These are phyloP conservation scores for Stevia rebaudiana DNA, from an alignment of 140 eudicot genomes.

Conservation along the genomic window DNA sequence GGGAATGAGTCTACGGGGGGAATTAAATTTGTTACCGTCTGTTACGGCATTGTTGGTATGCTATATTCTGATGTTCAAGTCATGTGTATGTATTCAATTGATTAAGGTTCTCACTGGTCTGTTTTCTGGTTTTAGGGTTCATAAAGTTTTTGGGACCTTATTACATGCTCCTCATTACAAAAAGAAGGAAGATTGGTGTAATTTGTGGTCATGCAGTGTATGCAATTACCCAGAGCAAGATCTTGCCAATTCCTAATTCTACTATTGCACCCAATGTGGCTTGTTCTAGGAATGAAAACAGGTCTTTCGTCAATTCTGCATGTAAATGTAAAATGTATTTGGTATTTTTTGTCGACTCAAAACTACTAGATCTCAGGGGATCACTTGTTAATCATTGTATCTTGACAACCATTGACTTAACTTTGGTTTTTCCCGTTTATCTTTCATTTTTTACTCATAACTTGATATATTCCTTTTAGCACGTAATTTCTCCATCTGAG, in stretches of 20 bases:
- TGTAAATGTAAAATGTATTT: constrained; percentile 67
- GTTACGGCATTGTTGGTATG: constrained; percentile 94
- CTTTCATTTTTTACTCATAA: constrained; percentile 12
- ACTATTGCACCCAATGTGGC: constrained; percentile 68
- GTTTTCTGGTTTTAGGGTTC: constrained; percentile 50
- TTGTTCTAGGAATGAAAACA: constrained; percentile 93
- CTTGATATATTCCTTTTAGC: constrained; percentile 27
- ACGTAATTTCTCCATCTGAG: constrained; percentile 22
- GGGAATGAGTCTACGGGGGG: constrained; percentile 91
- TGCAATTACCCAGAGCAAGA: constrained; percentile 68
- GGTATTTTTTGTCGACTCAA: constrained; percentile 37
- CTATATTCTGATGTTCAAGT: constrained; percentile 15
- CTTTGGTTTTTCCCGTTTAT: constrained; percentile 25
- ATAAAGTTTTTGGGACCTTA: constrained; percentile 94
- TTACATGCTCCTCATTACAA: constrained; percentile 84
- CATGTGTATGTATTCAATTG: not conserved
- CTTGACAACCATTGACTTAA: constrained; percentile 24
- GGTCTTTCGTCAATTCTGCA: constrained; percentile 97
- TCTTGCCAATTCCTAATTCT: constrained; percentile 72
- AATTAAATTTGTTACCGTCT: constrained; percentile 54
- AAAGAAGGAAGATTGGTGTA: constrained; percentile 83
- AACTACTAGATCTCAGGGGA: constrained; percentile 29
- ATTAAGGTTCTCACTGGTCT: constrained; percentile 9
- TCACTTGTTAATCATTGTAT: constrained; percentile 47
- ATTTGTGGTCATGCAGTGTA: constrained; percentile 90